Base-by-base conservation (phyloP, 306 rosid species). In the Lagenaria siceraria region DNA sequence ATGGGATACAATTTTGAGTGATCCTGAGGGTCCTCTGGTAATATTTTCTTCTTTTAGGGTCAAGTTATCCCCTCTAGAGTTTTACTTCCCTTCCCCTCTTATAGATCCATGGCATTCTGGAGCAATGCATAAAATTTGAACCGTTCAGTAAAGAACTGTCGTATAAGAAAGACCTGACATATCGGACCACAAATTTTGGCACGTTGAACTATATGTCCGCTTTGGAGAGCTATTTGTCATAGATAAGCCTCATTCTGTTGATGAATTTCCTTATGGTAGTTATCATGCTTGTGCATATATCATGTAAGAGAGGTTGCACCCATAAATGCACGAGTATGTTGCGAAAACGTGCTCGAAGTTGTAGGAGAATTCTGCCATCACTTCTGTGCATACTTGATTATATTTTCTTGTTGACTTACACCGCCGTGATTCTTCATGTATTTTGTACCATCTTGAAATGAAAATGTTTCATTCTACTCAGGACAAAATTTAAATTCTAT, bases 21-120 rank as follows among this genome's bases (percentile, higher is more conserved):
- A 95, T 76, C 91, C 97, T 35, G 98, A 95, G 75, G 99, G 99
- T 65, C 98, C 97, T 24, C 96, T 88, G 90, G 99, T 95, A 84
- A 55, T 69, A 8, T 53, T 36, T 60, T 66, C 70, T 79, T 62
- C 29, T 65, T 80, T 29, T 25, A 54, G 24, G 21, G 53, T 68
- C 64, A 79, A 19, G 40, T 77, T 8, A 48, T 15, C 40, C 10
- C 51, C 18, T n/a, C 3, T 11, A 33, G 43, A 55, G 42, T 18
- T 51, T 55, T 33, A 5, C 42, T 35, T 74, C 64, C 10, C 66
- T 75, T 55, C 63, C 63, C 15, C 60, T n/a, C 52, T 75, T 43
- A 22, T 40, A 52, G 53, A n/a, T 3, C 51, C n/a, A 52, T 31
- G 42, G 33, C 21, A 46, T 7, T 52, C 27, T 51, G 11, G 21